Conservation (phyloP, 345 rosid genomes). For the Brassica nigra region DNA sequence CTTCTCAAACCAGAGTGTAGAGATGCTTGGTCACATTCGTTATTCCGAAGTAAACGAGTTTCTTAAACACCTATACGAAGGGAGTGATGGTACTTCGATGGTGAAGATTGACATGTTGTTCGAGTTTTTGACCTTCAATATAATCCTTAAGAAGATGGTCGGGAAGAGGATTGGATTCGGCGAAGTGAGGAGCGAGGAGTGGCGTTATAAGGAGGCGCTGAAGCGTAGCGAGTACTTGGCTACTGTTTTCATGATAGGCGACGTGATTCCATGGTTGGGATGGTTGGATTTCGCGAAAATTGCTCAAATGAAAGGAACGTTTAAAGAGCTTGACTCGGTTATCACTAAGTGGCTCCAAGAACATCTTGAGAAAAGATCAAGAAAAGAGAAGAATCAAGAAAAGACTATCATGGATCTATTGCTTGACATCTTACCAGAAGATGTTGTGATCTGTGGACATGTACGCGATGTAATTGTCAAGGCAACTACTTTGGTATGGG, state of each 20-base stretch:
- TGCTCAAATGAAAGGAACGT: constrained; percentile 50
- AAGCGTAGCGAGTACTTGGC: constrained; percentile 45
- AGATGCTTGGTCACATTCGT: constrained; percentile 48
- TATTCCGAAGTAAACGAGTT: constrained; percentile 45
- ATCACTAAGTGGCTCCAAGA: constrained; percentile 60
- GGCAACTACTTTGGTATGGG: constrained; percentile 61
- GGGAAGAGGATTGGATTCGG: constrained; percentile 48
- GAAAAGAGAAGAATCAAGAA: constrained; percentile 17
- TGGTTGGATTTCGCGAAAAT: constrained; percentile 58
- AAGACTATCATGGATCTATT: constrained; percentile 61
- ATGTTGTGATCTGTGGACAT: constrained; percentile 46
- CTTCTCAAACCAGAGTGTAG: constrained; percentile 54
- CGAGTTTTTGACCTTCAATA: constrained; percentile 57
- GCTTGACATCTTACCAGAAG: constrained; percentile 46
- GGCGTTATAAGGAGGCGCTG: constrained; percentile 49
- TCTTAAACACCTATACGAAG: constrained; percentile 46
- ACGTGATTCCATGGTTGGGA: constrained; percentile 59
- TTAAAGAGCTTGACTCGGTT: constrained; percentile 50
- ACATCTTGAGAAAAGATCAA: constrained; percentile 41
- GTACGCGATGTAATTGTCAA: constrained; percentile 53
- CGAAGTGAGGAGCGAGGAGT: constrained; percentile 44
- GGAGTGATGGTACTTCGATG: constrained; percentile 12
- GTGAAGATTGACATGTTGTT: constrained; percentile 47
- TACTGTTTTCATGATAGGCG: constrained; percentile 48
- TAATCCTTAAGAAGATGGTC: constrained; percentile 49